These are phyloP conservation scores for Panicum hallii DNA, from an alignment of 202 grass and related monocot species.

Conservation along the genomic window DNA sequence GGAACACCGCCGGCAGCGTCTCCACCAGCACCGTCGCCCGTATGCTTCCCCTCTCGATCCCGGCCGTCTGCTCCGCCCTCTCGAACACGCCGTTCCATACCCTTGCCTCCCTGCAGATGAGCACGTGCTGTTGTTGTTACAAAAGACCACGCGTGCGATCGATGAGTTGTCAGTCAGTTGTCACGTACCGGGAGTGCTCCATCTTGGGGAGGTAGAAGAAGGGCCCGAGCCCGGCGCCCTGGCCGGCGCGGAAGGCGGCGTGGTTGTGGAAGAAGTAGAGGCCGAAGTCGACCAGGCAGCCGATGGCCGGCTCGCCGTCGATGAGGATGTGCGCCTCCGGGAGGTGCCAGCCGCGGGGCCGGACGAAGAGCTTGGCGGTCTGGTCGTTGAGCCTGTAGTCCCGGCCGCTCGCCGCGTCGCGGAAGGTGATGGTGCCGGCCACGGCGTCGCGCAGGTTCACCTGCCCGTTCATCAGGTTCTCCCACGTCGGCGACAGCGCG, in stretches of 20 bases:
- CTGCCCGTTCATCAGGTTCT: conserved; percentile 94
- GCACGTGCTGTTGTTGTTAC: background rate
- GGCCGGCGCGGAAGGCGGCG: conserved; percentile 58
- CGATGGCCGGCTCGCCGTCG: conserved; percentile 76
- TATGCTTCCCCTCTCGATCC: conserved; percentile 73
- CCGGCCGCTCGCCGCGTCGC: conserved; percentile 55
- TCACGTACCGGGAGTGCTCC: conserved; percentile 75
- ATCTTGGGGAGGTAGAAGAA: conserved; percentile 99
- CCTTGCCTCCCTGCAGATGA: conserved; percentile 66
- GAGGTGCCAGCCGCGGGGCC: conserved; percentile 90
- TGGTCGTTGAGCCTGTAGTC: conserved; percentile 64
- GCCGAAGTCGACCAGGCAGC: conserved; percentile 90
- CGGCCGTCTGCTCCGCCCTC: conserved; percentile 61
- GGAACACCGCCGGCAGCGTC: conserved; percentile 88
- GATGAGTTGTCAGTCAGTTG: background rate
- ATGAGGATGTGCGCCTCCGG: conserved; percentile 80
- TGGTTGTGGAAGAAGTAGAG: conserved; percentile 99
- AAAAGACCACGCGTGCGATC: background rate
- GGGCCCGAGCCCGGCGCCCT: conserved; percentile 73
- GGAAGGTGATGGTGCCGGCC: conserved; percentile 73
- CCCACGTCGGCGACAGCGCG: conserved; percentile 92
- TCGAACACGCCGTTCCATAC: conserved; percentile 91
- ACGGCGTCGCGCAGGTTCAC: conserved; percentile 87
- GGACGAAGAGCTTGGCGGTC: conserved; percentile 80
- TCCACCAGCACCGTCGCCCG: conserved; percentile 91